phyloP scores from a whole-genome alignment of 176 grass and related monocot genomes.

The Bonia amplexicaulis region DNA sequence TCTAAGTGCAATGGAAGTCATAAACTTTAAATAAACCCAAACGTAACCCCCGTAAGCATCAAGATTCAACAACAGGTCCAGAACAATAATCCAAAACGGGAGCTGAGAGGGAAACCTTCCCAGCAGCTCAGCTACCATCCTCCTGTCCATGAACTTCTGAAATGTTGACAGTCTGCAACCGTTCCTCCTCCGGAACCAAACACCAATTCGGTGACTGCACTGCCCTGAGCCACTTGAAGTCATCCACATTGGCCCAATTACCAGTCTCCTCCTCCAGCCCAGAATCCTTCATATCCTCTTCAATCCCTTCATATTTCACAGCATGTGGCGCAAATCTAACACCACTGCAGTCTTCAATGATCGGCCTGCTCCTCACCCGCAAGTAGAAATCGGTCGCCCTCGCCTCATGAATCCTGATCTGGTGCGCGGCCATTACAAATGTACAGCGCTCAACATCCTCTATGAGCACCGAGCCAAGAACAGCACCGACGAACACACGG shows the following conservation, averaged over 20 bases:
- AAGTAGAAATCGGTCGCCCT: slow-evolving; percentile 74
- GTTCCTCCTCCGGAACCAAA: slow-evolving; percentile 63
- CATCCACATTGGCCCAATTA: slow-evolving; percentile 87
- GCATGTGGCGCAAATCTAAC: slow-evolving; percentile 81
- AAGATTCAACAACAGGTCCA: neutral
- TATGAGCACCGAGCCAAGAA: slow-evolving; percentile 77
- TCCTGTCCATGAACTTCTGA: slow-evolving; percentile 36
- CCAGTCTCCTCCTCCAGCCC: slow-evolving; percentile 62
- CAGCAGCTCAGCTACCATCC: slow-evolving; percentile 10
- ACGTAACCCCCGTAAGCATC: neutral
- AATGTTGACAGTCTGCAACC: slow-evolving; percentile 39
- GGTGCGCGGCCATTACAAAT: slow-evolving; percentile 74
- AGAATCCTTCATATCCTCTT: slow-evolving; percentile 61
- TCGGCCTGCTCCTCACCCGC: slow-evolving; percentile 74
- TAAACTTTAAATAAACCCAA: neutral
- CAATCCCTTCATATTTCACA: slow-evolving; percentile 60
- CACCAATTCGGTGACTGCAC: slow-evolving; percentile 86
- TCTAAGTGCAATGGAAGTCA: slow-evolving; percentile 1
- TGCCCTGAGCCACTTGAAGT: slow-evolving; percentile 90
- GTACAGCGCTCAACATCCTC: slow-evolving; percentile 59
- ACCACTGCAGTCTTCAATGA: slow-evolving; percentile 73
- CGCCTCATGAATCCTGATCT: slow-evolving; percentile 84
- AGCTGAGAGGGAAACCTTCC: neutral
- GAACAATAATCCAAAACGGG: neutral
- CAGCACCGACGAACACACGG: slow-evolving; percentile 60